Evolutionary conservation across 2,329 filamentous ascomycete genomes (phyloP).

Genomic region (Hypoxylon sp.): DNA sequence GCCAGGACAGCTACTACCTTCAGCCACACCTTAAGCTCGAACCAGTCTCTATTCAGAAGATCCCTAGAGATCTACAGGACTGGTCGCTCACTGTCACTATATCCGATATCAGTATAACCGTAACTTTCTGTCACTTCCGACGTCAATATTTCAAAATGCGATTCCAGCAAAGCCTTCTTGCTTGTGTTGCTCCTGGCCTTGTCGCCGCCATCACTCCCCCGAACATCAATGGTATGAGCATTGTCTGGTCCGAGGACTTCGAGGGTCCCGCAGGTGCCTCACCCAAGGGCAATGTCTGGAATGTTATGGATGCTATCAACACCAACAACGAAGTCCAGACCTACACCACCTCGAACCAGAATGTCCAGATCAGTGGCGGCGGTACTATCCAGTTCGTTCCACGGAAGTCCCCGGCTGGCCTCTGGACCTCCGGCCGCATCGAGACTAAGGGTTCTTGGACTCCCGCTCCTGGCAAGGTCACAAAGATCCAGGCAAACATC

Average conservation of each 20-base stretch:
- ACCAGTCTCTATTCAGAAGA: conserved; percentile 33
- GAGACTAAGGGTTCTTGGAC: conserved; percentile 65
- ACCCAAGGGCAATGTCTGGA: conserved; percentile 49
- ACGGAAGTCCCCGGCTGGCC: conserved; percentile 55
- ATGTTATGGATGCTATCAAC: conserved; percentile 56
- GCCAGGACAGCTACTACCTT: conserved; percentile 39
- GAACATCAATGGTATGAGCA: conserved; percentile 48
- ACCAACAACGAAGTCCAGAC: conserved; percentile 68
- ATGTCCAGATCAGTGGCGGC: conserved; percentile 66
- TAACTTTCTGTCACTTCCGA: conserved; percentile 27
- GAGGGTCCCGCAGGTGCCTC: conserved; percentile 49
- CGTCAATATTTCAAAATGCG: conserved; percentile 49
- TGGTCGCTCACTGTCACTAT: conserved; percentile 33
- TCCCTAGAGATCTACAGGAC: conserved; percentile 31
- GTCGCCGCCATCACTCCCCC: conserved; percentile 51
- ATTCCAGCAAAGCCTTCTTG: conserved; percentile 48
- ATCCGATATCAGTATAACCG: conserved; percentile 28
- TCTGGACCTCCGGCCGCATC: conserved; percentile 70
- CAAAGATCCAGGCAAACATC: conserved; percentile 62
- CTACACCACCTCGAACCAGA: conserved; percentile 63
- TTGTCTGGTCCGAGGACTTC: conserved; percentile 51
- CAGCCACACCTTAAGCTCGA: conserved; percentile 25
- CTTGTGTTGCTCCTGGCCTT: conserved; percentile 50
- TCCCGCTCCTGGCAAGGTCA: conserved; percentile 62
- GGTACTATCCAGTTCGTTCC: conserved; percentile 68